phyloP scores from a whole-genome alignment of 371 early-diverging fungal genomes.

The Syncephalastrum sp. region DNA sequence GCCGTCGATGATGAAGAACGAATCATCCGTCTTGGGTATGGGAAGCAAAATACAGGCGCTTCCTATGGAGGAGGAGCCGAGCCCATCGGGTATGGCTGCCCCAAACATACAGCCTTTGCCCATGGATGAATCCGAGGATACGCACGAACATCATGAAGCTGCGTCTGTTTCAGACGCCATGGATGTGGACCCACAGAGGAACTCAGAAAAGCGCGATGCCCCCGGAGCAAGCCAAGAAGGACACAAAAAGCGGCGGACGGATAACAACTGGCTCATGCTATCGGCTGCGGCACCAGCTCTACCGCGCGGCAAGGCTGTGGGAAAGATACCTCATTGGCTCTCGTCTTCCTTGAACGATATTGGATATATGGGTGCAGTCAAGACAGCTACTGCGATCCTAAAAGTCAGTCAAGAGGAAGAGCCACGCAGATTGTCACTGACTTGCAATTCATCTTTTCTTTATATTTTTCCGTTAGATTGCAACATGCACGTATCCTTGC shows the following conservation, averaged over 20 bases:
- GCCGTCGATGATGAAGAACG: constrained; percentile 4
- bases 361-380: constrained; percentile 12
- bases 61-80: constrained; percentile 3
- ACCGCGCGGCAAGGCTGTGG: no score
- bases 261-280: not conserved
- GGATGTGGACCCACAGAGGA: no score
- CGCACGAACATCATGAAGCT: no score
- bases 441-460: not conserved
- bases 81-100: no score
- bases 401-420: constrained; percentile 20
- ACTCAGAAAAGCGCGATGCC: no score
- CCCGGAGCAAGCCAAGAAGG: no score
- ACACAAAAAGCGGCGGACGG: no score
- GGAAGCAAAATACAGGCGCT: constrained; percentile 7
- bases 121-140: no score
- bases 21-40: constrained; percentile 7
- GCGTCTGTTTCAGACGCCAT: no score
- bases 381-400: constrained; percentile 28
- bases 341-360: no score
- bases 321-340: no score
- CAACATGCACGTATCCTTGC: constrained; percentile 42
- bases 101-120: no score
- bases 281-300: not conserved
- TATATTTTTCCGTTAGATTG: constrained; percentile 22
- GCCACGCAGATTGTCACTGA: not conserved